Percentiles rank a stretch among this genome's conserved stretches.
Evolutionary conservation across 441 rosid genomes (phyloP).

Genomic region (Brassica balearica): DNA sequence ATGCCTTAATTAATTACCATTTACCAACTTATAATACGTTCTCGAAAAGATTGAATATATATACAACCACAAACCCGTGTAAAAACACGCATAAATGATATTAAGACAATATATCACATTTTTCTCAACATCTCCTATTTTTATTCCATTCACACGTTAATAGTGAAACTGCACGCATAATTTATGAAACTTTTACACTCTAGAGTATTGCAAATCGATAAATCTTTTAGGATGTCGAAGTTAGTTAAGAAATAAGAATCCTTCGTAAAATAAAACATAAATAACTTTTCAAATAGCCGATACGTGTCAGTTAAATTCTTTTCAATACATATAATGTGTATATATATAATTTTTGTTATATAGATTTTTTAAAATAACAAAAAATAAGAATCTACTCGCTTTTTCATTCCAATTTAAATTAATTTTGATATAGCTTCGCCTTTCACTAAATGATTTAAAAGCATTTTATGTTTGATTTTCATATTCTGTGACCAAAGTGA

Average conservation of each 20-base stretch:
- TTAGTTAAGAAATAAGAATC: neutral
- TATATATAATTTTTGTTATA: neutral
- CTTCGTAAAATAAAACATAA: neutral
- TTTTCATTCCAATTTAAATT: neutral
- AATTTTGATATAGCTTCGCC: neutral
- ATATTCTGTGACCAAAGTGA: neutral
- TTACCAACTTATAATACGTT: slow-evolving; percentile 19
- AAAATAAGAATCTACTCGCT: neutral
- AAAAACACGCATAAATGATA: no score
- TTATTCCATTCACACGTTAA: slow-evolving; percentile 31
- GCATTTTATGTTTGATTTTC: neutral
- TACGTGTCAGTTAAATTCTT: neutral
- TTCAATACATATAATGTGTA: neutral
- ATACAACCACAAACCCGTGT: neutral
- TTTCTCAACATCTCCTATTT: slow-evolving; percentile 1
- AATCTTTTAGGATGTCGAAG: neutral
- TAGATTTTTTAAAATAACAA: neutral
- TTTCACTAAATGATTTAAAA: no score
- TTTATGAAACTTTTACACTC: slow-evolving; percentile 5
- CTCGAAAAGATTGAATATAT: neutral
- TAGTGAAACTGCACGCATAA: neutral
- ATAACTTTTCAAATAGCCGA: neutral
- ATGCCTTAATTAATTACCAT: slow-evolving; percentile 15
- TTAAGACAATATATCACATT: neutral
- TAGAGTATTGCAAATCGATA: neutral